A percentile compares a stretch with the other conserved stretches of the same genome.
Conservation (phyloP, 2,329 filamentous ascomycete genomes). For the Aspergillus glaucus region DNA sequence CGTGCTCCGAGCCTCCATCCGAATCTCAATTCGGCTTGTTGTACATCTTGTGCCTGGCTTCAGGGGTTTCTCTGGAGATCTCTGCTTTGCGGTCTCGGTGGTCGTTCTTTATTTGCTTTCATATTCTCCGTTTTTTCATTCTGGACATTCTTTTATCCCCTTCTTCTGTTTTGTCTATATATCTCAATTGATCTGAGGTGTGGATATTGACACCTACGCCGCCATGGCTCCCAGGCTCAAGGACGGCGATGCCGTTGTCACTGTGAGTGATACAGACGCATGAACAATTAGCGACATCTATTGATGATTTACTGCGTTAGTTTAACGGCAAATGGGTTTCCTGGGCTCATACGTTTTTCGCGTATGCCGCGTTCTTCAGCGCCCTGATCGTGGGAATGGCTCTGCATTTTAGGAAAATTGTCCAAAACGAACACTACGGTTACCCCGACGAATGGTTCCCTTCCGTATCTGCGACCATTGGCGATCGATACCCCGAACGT, state of each 20-base stretch:
- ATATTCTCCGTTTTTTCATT: conserved; percentile 10
- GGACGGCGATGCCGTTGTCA: conserved; percentile 57
- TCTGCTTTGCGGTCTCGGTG: background rate
- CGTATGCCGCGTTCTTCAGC: conserved; percentile 78
- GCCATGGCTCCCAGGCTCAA: conserved; percentile 57
- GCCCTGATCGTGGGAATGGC: conserved; percentile 73
- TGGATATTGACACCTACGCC: conserved; percentile 15
- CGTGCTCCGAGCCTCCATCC: conserved; percentile 12
- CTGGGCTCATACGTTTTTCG: conserved; percentile 75
- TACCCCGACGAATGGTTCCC: conserved; percentile 96
- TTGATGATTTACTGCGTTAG: conserved; percentile 30
- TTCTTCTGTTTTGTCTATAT: conserved; percentile 10
- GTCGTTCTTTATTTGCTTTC: conserved; percentile 13
- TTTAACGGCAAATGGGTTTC: conserved; percentile 87
- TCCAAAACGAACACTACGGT: conserved; percentile 92
- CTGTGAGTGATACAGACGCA: conserved; percentile 39
- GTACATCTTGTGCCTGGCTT: background rate
- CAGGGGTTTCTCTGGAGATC: conserved; percentile 19
- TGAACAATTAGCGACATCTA: conserved; percentile 14
- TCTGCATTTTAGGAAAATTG: conserved; percentile 94
- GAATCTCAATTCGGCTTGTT: conserved; percentile 17
- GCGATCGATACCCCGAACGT: conserved; percentile 91
- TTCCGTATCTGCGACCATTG: conserved; percentile 92
- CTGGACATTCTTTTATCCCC: conserved; percentile 13
- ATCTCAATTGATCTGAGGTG: conserved; percentile 3